Percentiles rank a stretch among this genome's conserved stretches.
phyloP scores from a whole-genome alignment of 1,284 basidiomycete species.

The Cryptococcus sp. region DNA sequence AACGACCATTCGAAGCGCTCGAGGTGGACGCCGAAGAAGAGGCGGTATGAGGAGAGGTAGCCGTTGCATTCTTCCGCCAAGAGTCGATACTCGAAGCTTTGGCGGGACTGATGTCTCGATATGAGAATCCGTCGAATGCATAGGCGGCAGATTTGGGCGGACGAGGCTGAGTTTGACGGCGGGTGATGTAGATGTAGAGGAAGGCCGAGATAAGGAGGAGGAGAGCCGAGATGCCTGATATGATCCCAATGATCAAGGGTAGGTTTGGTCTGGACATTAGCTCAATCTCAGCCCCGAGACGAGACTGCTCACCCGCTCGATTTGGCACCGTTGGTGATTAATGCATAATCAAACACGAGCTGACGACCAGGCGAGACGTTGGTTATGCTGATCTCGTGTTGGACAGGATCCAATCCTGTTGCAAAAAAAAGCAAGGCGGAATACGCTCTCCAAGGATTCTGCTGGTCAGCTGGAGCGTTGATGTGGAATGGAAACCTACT shows the following conservation, averaged over 20 bases:
- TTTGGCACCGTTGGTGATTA: constrained; percentile 8
- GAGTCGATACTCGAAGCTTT: constrained; percentile 10
- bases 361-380: constrained; percentile 16
- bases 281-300: too few relatives aligned
- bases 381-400: constrained; percentile 19
- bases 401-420: constrained; percentile 14
- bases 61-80: constrained; percentile 9
- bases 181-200: constrained; percentile 10
- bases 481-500: neutral
- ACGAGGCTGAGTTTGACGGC: neutral
- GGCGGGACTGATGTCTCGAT: constrained; percentile 2
- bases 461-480: neutral
- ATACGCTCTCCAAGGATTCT: constrained; percentile 11
- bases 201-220: constrained; percentile 16
- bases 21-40: neutral
- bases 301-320: constrained; percentile 6
- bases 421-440: constrained; percentile 26
- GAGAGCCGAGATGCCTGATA: constrained; percentile 12
- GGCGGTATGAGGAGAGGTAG: neutral
- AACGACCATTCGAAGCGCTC: neutral
- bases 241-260: constrained; percentile 8
- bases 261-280: constrained; percentile 1
- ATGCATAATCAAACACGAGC: constrained; percentile 28
- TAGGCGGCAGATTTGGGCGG: neutral
- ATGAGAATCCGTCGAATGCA: constrained; percentile 12